Conservation (phyloP, 2,329 filamentous ascomycete species). For the Aspergillus eucalypticola region DNA sequence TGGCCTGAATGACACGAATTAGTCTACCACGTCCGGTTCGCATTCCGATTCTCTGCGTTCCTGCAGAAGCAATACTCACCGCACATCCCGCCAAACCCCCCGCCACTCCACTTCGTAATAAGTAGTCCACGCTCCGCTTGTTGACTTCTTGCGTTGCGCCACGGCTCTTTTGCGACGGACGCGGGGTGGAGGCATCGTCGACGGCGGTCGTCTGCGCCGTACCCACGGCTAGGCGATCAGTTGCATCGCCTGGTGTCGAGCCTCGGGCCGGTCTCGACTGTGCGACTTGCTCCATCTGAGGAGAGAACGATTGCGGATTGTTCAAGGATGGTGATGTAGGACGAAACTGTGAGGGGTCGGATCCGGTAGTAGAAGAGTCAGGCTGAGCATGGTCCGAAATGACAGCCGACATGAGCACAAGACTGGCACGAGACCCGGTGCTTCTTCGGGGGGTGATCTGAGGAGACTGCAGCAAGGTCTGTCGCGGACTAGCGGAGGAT, state of each 20-base stretch:
- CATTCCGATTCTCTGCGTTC: background rate
- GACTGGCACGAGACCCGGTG: constrained; percentile 13
- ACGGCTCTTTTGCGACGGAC: constrained; percentile 16
- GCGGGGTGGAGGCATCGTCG: constrained; percentile 18
- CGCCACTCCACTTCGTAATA: constrained; percentile 78
- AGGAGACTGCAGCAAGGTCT: constrained; percentile 12
- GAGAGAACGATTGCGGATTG: constrained; percentile 19
- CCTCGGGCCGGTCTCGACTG: constrained; percentile 25
- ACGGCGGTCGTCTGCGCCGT: constrained; percentile 18
- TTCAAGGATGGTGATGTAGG: constrained; percentile 18
- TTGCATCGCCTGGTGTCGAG: constrained; percentile 22
- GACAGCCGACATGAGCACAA: constrained; percentile 28
- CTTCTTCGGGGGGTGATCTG: constrained; percentile 18
- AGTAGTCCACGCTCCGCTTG: constrained; percentile 78
- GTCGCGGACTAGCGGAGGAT: constrained; percentile 34
- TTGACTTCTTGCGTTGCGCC: constrained; percentile 50
- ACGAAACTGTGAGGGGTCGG: constrained; percentile 12
- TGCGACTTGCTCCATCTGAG: constrained; percentile 36
- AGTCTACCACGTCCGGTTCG: constrained; percentile 3
- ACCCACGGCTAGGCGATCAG: constrained; percentile 16
- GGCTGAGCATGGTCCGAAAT: constrained; percentile 32
- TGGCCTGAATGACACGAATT: constrained; percentile 62
- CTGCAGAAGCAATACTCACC: constrained; percentile 55
- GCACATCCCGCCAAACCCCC: constrained; percentile 90
- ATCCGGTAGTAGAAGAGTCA: constrained; percentile 17